These are phyloP conservation scores for Blastobotrys muscicola DNA, from an alignment of 805 yeast genomes.

Conservation along the genomic window DNA sequence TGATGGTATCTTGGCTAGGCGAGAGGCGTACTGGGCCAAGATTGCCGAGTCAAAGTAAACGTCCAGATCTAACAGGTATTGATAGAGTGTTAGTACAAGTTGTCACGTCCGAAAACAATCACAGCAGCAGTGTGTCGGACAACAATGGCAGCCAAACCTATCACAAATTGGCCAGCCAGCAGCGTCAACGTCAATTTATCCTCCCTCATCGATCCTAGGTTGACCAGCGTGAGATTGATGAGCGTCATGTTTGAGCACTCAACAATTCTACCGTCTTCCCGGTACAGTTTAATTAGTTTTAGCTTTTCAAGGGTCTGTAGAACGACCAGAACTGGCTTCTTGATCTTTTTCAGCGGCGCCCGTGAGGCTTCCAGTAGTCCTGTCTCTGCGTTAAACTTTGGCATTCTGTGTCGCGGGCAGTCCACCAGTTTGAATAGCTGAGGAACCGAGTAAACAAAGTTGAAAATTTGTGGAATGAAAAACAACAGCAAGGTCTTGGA, in stretches of 20 bases:
- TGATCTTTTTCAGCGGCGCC: constrained; percentile 25
- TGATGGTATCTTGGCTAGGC: constrained; percentile 43
- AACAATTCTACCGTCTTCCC: constrained; percentile 24
- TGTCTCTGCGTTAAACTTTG: constrained; percentile 56
- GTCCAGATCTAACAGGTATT: neutral
- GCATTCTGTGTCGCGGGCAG: constrained; percentile 93
- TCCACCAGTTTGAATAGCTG: constrained; percentile 80
- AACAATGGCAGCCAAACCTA: constrained; percentile 58
- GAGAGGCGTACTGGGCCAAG: constrained; percentile 34
- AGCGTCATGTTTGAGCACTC: constrained; percentile 76
- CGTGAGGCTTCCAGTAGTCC: constrained; percentile 69
- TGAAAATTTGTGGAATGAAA: constrained; percentile 84
- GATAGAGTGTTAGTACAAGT: constrained; percentile 33
- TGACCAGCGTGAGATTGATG: constrained; percentile 71
- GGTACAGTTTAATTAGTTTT: constrained; percentile 39
- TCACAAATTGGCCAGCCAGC: constrained; percentile 48
- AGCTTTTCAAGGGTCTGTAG: constrained; percentile 41
- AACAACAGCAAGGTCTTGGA: constrained; percentile 83
- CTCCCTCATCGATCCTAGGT: constrained; percentile 88
- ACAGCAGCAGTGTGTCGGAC: constrained; percentile 81
- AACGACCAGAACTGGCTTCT: constrained; percentile 18
- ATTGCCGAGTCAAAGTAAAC: neutral
- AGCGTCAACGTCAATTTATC: constrained; percentile 58
- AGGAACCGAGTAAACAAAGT: constrained; percentile 85
- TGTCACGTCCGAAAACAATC: constrained; percentile 82